Evolutionary conservation across 306 rosid genomes (phyloP).

Genomic region (Myrica gale): DNA sequence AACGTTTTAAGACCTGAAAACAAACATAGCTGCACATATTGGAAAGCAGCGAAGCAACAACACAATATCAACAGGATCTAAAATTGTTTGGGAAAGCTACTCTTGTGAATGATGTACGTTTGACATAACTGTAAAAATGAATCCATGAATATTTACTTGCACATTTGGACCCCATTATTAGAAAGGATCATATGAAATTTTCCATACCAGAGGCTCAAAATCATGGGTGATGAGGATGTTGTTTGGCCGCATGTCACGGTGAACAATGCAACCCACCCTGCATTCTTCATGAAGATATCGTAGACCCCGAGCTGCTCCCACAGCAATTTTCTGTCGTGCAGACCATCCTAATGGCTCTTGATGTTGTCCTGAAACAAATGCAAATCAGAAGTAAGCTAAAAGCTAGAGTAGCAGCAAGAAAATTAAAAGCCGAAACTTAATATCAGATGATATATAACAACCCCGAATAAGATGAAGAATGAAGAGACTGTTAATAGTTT

Average conservation of each 20-base stretch:
- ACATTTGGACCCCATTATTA: background rate
- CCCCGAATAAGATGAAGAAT: constrained; percentile 2
- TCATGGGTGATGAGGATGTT: constrained; percentile 99
- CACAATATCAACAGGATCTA: background rate
- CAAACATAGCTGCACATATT: background rate
- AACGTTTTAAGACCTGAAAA: too few species aligned
- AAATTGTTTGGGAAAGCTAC: background rate
- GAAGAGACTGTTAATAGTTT: background rate
- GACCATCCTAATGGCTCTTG: constrained; percentile 81
- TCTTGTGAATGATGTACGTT: too few species aligned
- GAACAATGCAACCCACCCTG: constrained; percentile 98
- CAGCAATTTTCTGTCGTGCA: constrained; percentile 86
- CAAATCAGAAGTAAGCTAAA: constrained; percentile 26
- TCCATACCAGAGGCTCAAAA: constrained; percentile 87
- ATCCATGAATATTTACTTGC: background rate
- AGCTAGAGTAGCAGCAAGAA: constrained; percentile 18
- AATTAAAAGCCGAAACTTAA: background rate
- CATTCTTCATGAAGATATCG: constrained; percentile 99
- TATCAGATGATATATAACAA: constrained; percentile 12
- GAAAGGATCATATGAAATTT: constrained; percentile 1
- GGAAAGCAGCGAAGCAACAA: constrained; percentile 10
- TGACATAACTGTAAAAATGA: too few species aligned
- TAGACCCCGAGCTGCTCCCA: constrained; percentile 95
- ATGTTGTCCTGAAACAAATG: constrained; percentile 58
- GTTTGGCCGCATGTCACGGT: constrained; percentile 99